Evolutionary conservation across 345 rosid species (phyloP), one percentile per base, ranked within the genome.

Genomic region (Turritis glabra): DNA sequence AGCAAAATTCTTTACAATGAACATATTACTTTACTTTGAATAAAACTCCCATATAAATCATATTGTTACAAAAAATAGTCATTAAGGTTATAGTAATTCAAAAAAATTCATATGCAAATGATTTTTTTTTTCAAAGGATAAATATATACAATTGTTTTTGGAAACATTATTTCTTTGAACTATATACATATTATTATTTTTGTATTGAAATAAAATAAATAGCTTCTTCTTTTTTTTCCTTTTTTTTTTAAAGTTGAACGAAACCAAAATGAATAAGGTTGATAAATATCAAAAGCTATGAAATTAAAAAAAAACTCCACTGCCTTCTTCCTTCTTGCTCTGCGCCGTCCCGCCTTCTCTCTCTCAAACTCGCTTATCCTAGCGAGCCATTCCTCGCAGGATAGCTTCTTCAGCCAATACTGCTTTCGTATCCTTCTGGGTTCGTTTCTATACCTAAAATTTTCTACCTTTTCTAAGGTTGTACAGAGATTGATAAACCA

Each of bases 331-430:
- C n/a, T n/a, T n/a, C n/a, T 65, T 56, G 41, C 72, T 48, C 67
- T 10, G 53, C 67, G 78, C 78, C 78, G 73, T 37, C 1, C 66
- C 72, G 11, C 6, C 41, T 26, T 57, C 13, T 27, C 61, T 66
- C 44, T 47, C 52, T 25, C 33, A 35, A 35, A 8, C 17, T 57
- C 47, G 41, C 44, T 72, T 32, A 27, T 44, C 25, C 25, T 40
- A 18, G 27, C 11, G 69, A 18, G 4, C 7, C 41, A 5, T 1
- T 38, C 56, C 71, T 43, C 67, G 5, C 73, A 66, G 78, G 78
- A 66, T 35, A 57, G 67, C 60, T 57, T 14, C 59, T 5, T 53
- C 8, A 1, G 5, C 23, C 40, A 33, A 13, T 46, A 32, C 0
- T 12, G 29, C 30, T 26, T 65, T 74, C n/a, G 11, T 44, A n/a